Evolutionary conservation across 2,329 filamentous ascomycete genomes (phyloP).

Genomic region (Fusarium robinianum): DNA sequence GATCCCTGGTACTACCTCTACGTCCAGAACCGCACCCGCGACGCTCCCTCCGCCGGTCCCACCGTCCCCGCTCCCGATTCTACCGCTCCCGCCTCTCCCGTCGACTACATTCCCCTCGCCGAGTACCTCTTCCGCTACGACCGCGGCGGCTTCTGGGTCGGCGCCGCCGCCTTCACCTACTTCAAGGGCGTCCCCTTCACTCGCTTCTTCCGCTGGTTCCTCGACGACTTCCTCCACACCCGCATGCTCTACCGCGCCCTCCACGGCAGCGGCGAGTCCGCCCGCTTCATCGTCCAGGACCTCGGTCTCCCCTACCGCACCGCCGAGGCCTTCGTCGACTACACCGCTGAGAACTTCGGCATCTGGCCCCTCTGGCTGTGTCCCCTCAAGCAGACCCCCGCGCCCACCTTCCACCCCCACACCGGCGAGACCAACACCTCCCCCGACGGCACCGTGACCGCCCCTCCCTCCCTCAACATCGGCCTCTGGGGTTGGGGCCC

Average conservation of each 20-base stretch:
- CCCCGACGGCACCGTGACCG: conserved; percentile 24
- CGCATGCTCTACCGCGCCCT: conserved; percentile 75
- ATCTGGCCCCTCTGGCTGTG: conserved; percentile 67
- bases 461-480: conserved; percentile 59
- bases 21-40: conserved; percentile 51
- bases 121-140: conserved; percentile 81
- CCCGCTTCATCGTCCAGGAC: conserved; percentile 71
- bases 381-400: conserved; percentile 53
- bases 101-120: conserved; percentile 67
- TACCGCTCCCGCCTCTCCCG: conserved; percentile 30
- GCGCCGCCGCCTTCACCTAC: conserved; percentile 67
- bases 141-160: conserved; percentile 76
- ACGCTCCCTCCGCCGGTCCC: conserved; percentile 26
- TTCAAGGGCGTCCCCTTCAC: conserved; percentile 69
- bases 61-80: too few species aligned
- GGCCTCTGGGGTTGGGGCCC: conserved; percentile 83
- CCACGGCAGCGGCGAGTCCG: conserved; percentile 67
- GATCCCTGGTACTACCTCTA: conserved; percentile 80
- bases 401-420: conserved; percentile 61
- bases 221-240: conserved; percentile 75
- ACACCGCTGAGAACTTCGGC: conserved; percentile 53
- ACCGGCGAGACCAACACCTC: conserved; percentile 43
- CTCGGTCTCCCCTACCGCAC: conserved; percentile 61
- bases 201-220: conserved; percentile 65
- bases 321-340: conserved; percentile 59